Evolutionary conservation across 2,329 filamentous ascomycete genomes (phyloP), one percentile per base, ranked within the genome.

Genomic region (Sporothrix humicola): DNA sequence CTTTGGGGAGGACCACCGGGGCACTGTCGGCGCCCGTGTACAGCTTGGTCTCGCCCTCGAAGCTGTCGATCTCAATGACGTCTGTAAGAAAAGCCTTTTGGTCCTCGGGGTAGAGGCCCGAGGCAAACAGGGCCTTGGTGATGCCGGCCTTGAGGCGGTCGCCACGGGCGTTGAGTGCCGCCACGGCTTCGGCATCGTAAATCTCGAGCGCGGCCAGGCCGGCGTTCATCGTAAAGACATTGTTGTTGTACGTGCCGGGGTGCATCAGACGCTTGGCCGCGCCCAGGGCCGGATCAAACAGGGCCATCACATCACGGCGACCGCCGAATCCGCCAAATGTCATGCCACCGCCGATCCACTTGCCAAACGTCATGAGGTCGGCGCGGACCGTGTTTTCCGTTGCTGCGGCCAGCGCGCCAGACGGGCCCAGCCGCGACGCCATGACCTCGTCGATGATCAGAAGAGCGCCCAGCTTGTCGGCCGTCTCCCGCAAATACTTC

Each of bases 381-480:
- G 86, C 74, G 88, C 90, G 89, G 79, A 89, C 89, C 3, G 17
- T n/a, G 54, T 15, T 26, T 8, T 58, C 46, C 0, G 88, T 90
- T 0, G 88, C 87, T 0, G 87, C 85, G 75, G 90, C 87, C 0
- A 81, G 82, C 1, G 88, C 79, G 0, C 90, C 89, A 15, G 84
- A 81, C 2, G 81, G 81, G 23, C 83, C 79, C 42, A 92, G 81
- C 1, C 90, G 85, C 3, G 88, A 90, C 0, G 90, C 91, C 85
- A 92, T 90, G 13, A 93, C 90, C 80, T 93, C 91, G 79, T 93
- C 91, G n/a, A 91, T 82, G 59, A 93, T 88, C 75, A 93, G 84
- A 0, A 93, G 72, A 0, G 75, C 74, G 4, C 74, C 74, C 2
- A 75, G 69, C 0, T 69, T 63, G 52, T 75, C 73, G 20, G 71